Percentiles rank a stretch among this genome's conserved stretches.
Conservation (phyloP, 768 basidiomycete species). For the Calocybe gangraenosa region DNA sequence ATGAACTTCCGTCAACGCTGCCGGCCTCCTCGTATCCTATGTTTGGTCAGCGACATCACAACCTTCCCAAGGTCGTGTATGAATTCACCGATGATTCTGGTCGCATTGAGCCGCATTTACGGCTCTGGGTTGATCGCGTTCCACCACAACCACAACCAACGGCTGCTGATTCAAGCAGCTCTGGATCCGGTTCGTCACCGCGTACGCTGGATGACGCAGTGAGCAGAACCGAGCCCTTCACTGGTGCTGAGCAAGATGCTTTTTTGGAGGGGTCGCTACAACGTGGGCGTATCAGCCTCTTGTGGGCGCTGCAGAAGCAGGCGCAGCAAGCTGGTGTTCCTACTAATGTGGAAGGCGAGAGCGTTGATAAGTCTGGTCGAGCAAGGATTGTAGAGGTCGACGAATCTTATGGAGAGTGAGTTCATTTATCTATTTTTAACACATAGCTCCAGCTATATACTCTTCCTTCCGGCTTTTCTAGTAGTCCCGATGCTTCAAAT, state of each 20-base stretch:
- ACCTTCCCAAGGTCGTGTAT: conserved; percentile 41
- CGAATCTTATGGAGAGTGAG: conserved; percentile 3
- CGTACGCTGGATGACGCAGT: conserved; percentile 12
- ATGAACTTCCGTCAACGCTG: background rate
- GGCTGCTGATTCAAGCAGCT: conserved; percentile 9
- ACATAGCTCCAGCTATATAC: too few relatives aligned
- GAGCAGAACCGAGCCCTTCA: conserved; percentile 1
- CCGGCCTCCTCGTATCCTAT: background rate
- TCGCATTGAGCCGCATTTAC: conserved; percentile 52
- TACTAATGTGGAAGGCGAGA: too few relatives aligned
- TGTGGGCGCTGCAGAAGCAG: conserved; percentile 22
- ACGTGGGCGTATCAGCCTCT: conserved; percentile 14
- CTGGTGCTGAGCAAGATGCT: conserved; percentile 3
- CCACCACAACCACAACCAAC: background rate
- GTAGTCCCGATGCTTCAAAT: background rate
- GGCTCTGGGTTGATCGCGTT: conserved; percentile 40
- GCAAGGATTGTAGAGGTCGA: conserved; percentile 7
- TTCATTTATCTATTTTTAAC: background rate
- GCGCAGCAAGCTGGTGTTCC: background rate
- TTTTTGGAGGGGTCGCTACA: background rate
- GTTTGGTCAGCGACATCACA: background rate
- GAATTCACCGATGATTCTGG: conserved; percentile 48
- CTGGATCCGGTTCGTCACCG: conserved; percentile 6
- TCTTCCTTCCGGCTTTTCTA: too few relatives aligned
- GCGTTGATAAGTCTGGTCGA: too few relatives aligned